These are phyloP conservation scores for Glarea lozoyensis DNA, from an alignment of 495 filamentous ascomycete species.

Conservation along the genomic window DNA sequence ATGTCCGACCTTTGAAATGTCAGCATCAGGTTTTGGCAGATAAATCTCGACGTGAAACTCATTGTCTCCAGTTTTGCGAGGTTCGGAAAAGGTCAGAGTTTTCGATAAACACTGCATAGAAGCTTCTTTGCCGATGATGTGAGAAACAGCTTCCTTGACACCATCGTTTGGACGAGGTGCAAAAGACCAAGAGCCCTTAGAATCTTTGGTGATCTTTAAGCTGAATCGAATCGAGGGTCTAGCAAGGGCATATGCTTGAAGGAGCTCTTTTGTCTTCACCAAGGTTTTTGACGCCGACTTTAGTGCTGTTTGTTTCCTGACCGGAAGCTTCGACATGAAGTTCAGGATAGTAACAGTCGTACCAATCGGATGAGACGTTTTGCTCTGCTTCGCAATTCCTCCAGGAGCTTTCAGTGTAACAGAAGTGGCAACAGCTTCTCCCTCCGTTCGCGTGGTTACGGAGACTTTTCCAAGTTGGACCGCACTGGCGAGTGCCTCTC, in stretches of 20 bases:
- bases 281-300: slow-evolving; percentile 56
- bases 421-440: slow-evolving; percentile 53
- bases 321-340: slow-evolving; percentile 64
- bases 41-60: slow-evolving; percentile 46
- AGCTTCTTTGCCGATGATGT: slow-evolving; percentile 60
- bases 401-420: slow-evolving; percentile 26
- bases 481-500: slow-evolving; percentile 74
- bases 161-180: slow-evolving; percentile 46
- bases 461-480: slow-evolving; percentile 57
- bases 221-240: slow-evolving; percentile 54
- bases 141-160: slow-evolving; percentile 57
- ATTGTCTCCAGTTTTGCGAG: not conserved
- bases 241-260: slow-evolving; percentile 71
- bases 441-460: slow-evolving; percentile 62
- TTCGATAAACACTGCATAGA: slow-evolving; percentile 35
- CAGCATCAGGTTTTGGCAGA: slow-evolving; percentile 43
- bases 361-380: slow-evolving; percentile 59
- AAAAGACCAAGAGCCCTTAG: slow-evolving; percentile 63
- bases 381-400: slow-evolving; percentile 34
- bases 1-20: slow-evolving; percentile 43
- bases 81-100: slow-evolving; percentile 9
- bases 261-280: slow-evolving; percentile 51
- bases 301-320: slow-evolving; percentile 56
- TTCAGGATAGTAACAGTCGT: slow-evolving; percentile 64
- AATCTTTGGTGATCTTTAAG: slow-evolving; percentile 56